Conservation (phyloP, 2,329 filamentous ascomycete genomes). For the Xylariales sp. region DNA sequence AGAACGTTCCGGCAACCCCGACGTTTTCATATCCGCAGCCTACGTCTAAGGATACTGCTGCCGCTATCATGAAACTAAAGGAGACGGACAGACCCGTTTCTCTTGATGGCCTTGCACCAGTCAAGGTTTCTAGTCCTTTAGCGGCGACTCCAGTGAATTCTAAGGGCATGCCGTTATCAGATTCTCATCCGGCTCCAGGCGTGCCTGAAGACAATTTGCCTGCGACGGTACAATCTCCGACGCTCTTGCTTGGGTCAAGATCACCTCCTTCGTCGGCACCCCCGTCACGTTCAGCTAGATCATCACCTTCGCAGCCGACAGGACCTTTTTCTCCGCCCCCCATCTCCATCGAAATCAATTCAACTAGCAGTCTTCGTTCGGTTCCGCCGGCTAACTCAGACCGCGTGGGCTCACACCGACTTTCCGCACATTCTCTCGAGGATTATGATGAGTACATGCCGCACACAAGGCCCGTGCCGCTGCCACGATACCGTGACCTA, state of each 20-base stretch:
- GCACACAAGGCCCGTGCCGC: conserved; percentile 8
- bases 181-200: conserved; percentile 16
- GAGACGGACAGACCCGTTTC: conserved; percentile 45
- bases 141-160: conserved; percentile 37
- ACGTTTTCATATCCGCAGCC: conserved; percentile 51
- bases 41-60: conserved; percentile 50
- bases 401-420: conserved; percentile 28
- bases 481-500: conserved; percentile 20
- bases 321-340: conserved; percentile 48
- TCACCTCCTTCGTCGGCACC: conserved; percentile 38
- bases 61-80: conserved; percentile 50
- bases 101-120: conserved; percentile 45
- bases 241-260: conserved; percentile 28
- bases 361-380: conserved; percentile 45
- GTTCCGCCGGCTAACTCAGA: conserved; percentile 24
- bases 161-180: conserved; percentile 28
- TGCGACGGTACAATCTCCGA: conserved; percentile 22
- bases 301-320: conserved; percentile 45
- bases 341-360: conserved; percentile 48
- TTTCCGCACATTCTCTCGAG: conserved; percentile 36
- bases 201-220: conserved; percentile 15
- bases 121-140: conserved; percentile 47
- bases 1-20: conserved; percentile 45
- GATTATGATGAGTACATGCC: conserved; percentile 37
- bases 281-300: conserved; percentile 43